Evolutionary conservation across 176 grass and related monocot species (phyloP).

Genomic region (Guadua angustifolia): DNA sequence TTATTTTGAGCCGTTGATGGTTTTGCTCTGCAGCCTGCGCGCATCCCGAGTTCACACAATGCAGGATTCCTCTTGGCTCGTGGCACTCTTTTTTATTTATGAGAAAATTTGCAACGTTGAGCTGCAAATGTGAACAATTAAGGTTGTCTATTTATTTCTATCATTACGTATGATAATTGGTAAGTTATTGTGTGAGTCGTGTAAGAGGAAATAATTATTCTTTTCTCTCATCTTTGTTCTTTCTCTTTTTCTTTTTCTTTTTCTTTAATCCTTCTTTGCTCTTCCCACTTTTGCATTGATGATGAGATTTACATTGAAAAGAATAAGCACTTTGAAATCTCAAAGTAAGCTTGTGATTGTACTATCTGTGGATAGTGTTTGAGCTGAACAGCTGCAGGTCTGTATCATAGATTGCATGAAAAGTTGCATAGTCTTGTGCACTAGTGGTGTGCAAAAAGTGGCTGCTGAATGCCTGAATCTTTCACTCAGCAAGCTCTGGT

Average conservation of each 20-base stretch:
- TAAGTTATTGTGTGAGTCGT: not conserved
- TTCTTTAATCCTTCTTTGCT: not conserved
- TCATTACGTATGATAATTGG: not conserved
- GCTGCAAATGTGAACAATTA: slow-evolving; percentile 7
- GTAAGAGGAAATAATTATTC: not conserved
- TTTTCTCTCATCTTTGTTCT: not conserved
- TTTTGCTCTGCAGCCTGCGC: slow-evolving; percentile 28
- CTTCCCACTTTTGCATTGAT: not conserved
- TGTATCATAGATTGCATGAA: not conserved
- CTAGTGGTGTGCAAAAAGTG: not conserved
- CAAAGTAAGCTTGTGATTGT: not conserved
- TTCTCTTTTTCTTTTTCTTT: not conserved
- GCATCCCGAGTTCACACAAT: not conserved
- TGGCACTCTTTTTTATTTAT: not conserved
- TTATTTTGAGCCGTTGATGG: slow-evolving; percentile 3
- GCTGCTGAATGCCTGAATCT: not conserved
- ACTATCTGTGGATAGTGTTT: not conserved
- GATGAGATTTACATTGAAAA: not conserved
- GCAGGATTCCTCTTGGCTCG: not conserved
- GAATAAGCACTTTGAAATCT: not conserved
- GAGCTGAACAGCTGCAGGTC: not conserved
- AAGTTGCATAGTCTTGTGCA: not conserved
- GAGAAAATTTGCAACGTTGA: not conserved
- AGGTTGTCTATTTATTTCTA: not conserved
- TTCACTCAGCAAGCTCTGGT: too few species aligned